A percentile compares a stretch with the other conserved stretches of the same genome.
phyloP scores from a whole-genome alignment of 2,329 filamentous ascomycete genomes.

The Trichoderma breve region DNA sequence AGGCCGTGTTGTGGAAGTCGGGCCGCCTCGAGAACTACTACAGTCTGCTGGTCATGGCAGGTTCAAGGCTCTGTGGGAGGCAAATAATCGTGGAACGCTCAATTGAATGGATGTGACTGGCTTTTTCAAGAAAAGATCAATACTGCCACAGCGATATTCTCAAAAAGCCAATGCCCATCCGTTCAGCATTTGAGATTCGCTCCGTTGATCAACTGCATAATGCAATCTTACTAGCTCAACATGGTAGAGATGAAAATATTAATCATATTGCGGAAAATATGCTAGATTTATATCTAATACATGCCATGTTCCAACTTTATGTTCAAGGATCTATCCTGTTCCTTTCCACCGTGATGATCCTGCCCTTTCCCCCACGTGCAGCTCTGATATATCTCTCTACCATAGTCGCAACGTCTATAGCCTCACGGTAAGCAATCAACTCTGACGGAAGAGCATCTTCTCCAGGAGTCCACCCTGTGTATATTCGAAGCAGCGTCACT shows the following conservation, averaged over 20 bases:
- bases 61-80: constrained; percentile 31
- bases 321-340: constrained; percentile 30
- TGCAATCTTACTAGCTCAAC: background rate
- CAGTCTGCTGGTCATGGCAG: constrained; percentile 20
- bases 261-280: background rate
- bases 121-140: background rate
- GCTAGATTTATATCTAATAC: background rate
- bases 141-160: background rate
- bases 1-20: constrained; percentile 28
- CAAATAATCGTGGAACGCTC: constrained; percentile 23
- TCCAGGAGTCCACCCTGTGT: constrained; percentile 42
- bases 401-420: constrained; percentile 38
- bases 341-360: constrained; percentile 49
- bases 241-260: background rate
- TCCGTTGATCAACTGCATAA: background rate
- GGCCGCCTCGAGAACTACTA: constrained; percentile 26
- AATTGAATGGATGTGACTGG: background rate
- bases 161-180: background rate
- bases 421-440: constrained; percentile 34
- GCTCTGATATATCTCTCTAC: constrained; percentile 49
- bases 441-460: constrained; percentile 37
- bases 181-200: background rate
- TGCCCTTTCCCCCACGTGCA: constrained; percentile 47
- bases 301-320: too few relatives aligned
- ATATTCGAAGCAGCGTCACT: constrained; percentile 45